A percentile compares a stretch with the other conserved stretches of the same genome.
Evolutionary conservation across 1,284 basidiomycete genomes (phyloP).

Genomic region (Ceratobasidium sp.): DNA sequence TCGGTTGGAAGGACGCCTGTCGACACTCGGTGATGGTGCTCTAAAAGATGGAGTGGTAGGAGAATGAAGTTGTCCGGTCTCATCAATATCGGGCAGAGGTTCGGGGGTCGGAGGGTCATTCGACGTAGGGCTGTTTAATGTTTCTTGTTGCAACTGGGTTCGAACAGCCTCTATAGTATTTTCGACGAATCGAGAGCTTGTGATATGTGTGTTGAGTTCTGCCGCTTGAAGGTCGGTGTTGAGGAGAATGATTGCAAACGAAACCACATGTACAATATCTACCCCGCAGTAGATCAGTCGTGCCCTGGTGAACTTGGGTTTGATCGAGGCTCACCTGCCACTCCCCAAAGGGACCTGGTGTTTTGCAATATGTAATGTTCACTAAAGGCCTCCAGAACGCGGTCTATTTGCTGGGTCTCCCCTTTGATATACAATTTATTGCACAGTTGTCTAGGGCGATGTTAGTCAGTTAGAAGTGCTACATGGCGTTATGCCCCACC

Average conservation of each 20-base stretch:
- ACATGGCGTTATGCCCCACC: constrained; percentile 4
- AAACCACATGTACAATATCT: constrained; percentile 38
- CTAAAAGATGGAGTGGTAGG: neutral
- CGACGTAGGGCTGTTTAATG: neutral
- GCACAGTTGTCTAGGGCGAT: constrained; percentile 20
- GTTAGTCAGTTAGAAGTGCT: neutral
- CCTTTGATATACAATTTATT: constrained; percentile 38
- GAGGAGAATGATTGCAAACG: constrained; percentile 38
- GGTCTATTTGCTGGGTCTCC: constrained; percentile 39
- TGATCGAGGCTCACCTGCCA: constrained; percentile 7
- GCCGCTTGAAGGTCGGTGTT: constrained; percentile 40
- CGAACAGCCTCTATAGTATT: constrained; percentile 36
- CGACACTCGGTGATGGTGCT: constrained; percentile 14
- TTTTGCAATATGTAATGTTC: constrained; percentile 29
- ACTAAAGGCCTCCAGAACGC: constrained; percentile 32
- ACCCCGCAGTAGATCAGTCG: neutral
- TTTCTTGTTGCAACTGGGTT: constrained; percentile 9
- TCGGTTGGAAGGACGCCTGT: neutral
- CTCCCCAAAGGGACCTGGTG: constrained; percentile 8
- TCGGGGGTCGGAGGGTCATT: constrained; percentile 8
- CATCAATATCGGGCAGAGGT: constrained; percentile 36
- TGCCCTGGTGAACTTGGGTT: neutral
- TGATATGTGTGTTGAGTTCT: constrained; percentile 37
- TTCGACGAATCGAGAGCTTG: constrained; percentile 26
- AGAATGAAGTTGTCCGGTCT: neutral